Evolutionary conservation across 2,329 filamentous ascomycete species (phyloP).

Genomic region (Paraconiothyrium sp.): DNA sequence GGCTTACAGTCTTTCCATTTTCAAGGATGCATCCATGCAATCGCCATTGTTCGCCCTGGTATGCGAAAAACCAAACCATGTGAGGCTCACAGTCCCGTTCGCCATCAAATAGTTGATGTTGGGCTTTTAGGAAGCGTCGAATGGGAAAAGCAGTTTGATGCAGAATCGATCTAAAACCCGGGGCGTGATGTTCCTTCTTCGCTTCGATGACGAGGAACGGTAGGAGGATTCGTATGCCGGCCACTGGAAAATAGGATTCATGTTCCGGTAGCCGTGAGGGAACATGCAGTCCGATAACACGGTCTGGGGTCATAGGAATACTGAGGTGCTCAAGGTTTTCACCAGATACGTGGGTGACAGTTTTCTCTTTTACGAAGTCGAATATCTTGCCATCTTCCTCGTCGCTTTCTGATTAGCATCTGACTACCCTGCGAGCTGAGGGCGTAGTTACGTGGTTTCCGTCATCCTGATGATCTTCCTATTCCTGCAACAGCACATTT

Average conservation of each 20-base stretch:
- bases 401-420: too few relatives aligned
- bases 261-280: background rate
- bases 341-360: background rate
- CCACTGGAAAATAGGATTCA: background rate
- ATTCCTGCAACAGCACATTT: too few relatives aligned
- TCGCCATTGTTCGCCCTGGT: background rate
- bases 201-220: constrained; percentile 33
- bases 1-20: constrained; percentile 2
- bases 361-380: background rate
- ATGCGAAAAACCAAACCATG: background rate
- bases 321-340: background rate
- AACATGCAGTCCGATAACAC: constrained; percentile 20
- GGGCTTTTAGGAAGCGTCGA: constrained; percentile 23
- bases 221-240: too few relatives aligned
- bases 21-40: background rate
- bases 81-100: background rate
- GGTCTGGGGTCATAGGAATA: constrained; percentile 27
- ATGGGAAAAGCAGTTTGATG: constrained; percentile 29
- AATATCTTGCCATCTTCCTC: too few relatives aligned
- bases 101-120: constrained; percentile 15
- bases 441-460: too few relatives aligned
- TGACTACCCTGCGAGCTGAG: too few relatives aligned
- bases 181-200: constrained; percentile 23
- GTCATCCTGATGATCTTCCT: too few relatives aligned
- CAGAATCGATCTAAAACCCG: constrained; percentile 25